A percentile compares a stretch with the other conserved stretches of the same genome.
These are phyloP conservation scores for Candida pseudocylindracea DNA, from an alignment of 1,139 yeast species.

Conservation along the genomic window DNA sequence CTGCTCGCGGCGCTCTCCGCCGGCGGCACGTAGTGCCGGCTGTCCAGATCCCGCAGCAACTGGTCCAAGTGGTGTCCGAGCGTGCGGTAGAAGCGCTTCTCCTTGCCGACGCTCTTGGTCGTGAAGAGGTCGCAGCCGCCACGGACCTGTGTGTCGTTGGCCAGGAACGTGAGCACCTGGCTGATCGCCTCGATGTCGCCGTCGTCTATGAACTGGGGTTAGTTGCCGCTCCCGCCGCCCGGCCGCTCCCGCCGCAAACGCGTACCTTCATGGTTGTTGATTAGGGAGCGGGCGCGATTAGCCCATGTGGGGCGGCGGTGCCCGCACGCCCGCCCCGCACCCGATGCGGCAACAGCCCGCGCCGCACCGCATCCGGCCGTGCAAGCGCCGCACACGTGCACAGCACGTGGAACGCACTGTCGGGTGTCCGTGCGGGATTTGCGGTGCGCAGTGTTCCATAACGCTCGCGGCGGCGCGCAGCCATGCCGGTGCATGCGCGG, in stretches of 20 bases:
- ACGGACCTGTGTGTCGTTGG: conserved; percentile 44
- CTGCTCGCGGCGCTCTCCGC: conserved; percentile 6
- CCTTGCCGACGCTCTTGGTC: conserved; percentile 82
- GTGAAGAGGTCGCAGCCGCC: conserved; percentile 95
- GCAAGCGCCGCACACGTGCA: too few relatives aligned
- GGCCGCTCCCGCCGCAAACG: neutral
- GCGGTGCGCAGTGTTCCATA: too few relatives aligned
- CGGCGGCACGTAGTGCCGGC: conserved; percentile 13
- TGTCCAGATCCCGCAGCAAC: conserved; percentile 18
- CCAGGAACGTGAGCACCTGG: conserved; percentile 69
- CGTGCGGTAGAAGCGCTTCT: conserved; percentile 68
- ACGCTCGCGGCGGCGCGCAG: too few relatives aligned
- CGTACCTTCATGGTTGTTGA: conserved; percentile 1
- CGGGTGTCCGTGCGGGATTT: too few relatives aligned
- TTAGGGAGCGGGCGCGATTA: too few relatives aligned
- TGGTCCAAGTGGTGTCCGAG: conserved; percentile 62
- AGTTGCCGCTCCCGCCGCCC: neutral
- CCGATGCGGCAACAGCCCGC: too few relatives aligned
- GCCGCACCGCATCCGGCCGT: too few relatives aligned
- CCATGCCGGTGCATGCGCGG: too few relatives aligned
- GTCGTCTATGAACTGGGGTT: conserved; percentile 63
- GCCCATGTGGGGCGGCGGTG: too few relatives aligned
- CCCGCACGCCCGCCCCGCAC: too few relatives aligned
- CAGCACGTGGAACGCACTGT: too few relatives aligned
- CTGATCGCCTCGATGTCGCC: conserved; percentile 78